Evolutionary conservation across 306 rosid genomes (phyloP).

Genomic region (Crotalaria pallida): DNA sequence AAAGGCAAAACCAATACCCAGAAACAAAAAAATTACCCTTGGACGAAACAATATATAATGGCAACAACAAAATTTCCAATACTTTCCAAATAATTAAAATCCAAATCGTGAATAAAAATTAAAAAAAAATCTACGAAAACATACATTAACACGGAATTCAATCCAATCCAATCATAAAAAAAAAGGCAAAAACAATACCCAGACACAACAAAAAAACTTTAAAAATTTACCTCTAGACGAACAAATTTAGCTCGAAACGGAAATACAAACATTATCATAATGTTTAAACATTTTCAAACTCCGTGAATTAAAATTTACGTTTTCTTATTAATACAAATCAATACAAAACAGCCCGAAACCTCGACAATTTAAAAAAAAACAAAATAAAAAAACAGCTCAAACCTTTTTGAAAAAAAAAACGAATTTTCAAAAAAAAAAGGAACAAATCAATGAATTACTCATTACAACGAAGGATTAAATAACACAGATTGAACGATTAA

Average conservation of each 20-base stretch:
- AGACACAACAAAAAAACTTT: not conserved
- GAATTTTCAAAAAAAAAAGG: too few species aligned
- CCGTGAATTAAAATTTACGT: not conserved
- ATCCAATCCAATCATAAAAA: not conserved
- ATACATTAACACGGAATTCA: not conserved
- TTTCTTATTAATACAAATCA: not conserved
- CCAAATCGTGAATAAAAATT: too few species aligned
- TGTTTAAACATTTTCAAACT: too few species aligned
- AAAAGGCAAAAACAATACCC: not conserved
- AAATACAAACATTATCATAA: not conserved
- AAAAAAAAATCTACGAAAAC: not conserved
- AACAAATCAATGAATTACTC: not conserved
- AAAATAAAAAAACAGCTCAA: not conserved
- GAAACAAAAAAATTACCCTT: not conserved
- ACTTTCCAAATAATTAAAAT: too few species aligned
- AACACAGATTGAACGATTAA: too few species aligned
- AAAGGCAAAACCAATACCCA: too few species aligned
- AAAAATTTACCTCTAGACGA: not conserved
- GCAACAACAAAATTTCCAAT: too few species aligned
- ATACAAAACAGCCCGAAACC: not conserved
- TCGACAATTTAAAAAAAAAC: too few species aligned
- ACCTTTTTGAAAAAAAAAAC: not conserved
- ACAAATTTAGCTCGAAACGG: not conserved
- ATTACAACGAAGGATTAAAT: not conserved
- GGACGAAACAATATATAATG: too few species aligned